Evolutionary conservation across 192 early-diverging fungal genomes (phyloP).

Genomic region (Obelidium mucronatum): DNA sequence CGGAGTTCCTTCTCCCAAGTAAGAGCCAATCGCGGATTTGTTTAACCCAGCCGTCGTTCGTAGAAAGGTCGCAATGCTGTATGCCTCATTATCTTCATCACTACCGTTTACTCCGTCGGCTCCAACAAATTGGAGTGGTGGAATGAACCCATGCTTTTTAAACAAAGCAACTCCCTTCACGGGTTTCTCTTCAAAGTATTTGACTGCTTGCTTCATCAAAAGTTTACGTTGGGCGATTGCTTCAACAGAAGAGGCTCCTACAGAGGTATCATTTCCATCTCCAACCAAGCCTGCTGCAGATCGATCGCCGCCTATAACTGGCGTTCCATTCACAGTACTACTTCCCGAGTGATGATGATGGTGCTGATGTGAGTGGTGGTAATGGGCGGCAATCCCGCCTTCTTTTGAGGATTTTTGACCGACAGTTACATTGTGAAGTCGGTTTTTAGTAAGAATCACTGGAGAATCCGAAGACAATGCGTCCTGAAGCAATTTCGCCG

Average conservation of each 20-base stretch:
- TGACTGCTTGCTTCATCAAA: slow-evolving; percentile 48
- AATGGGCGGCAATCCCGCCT: background rate
- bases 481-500: slow-evolving; percentile 26
- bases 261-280: slow-evolving; percentile 23
- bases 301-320: background rate
- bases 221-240: slow-evolving; percentile 57
- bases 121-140: background rate
- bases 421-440: slow-evolving; percentile 53
- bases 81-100: slow-evolving; percentile 32
- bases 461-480: slow-evolving; percentile 31
- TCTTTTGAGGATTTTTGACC: background rate
- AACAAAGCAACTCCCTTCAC: slow-evolving; percentile 59
- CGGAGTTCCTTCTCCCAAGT: slow-evolving; percentile 61
- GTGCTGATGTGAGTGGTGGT: background rate
- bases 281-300: background rate
- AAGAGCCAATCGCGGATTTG: slow-evolving; percentile 67
- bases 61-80: slow-evolving; percentile 59
- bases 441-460: slow-evolving; percentile 54
- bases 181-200: slow-evolving; percentile 63
- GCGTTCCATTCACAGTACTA: background rate
- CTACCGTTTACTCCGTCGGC: background rate
- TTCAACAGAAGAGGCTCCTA: slow-evolving; percentile 45
- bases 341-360: background rate
- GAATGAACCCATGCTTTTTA: slow-evolving; percentile 55
- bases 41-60: slow-evolving; percentile 47